Percentiles rank a stretch among this genome's conserved stretches.
Conservation (phyloP, 768 basidiomycete species). For the Mycena metata region DNA sequence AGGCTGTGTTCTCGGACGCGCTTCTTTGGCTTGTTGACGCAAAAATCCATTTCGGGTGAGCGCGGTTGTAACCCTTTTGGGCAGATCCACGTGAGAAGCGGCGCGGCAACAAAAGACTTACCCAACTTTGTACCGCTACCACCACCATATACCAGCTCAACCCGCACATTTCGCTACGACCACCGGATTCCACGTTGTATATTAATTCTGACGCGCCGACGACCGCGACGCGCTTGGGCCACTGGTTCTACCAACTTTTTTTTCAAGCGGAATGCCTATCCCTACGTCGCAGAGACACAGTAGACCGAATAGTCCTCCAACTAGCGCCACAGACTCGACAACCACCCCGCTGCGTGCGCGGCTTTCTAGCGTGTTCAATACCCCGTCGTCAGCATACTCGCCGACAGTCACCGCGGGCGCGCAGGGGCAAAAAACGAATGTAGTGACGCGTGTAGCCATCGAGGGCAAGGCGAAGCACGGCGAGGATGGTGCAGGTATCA, state of each 20-base stretch:
- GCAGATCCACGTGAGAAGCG: background rate
- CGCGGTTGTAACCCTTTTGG: conserved; percentile 8
- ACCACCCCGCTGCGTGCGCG: conserved; percentile 26
- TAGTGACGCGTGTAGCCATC: conserved; percentile 81
- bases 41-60: conserved; percentile 7
- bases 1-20: conserved; percentile 1
- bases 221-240: conserved; percentile 14
- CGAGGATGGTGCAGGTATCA: conserved; percentile 75
- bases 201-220: conserved; percentile 29
- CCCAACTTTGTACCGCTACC: conserved; percentile 2
- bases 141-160: conserved; percentile 13
- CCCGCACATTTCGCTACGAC: background rate
- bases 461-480: conserved; percentile 80
- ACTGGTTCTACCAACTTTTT: background rate
- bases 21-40: background rate
- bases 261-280: conserved; percentile 26
- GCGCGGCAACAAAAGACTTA: background rate
- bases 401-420: conserved; percentile 30
- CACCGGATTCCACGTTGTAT: conserved; percentile 8
- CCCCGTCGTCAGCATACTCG: conserved; percentile 32
- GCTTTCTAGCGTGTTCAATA: conserved; percentile 26
- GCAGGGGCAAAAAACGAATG: conserved; percentile 28
- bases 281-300: conserved; percentile 30
- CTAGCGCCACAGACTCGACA: conserved; percentile 4
- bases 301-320: conserved; percentile 33